Evolutionary conservation across 1,139 yeast species (phyloP).

Genomic region (Saccharomyces hybrid): DNA sequence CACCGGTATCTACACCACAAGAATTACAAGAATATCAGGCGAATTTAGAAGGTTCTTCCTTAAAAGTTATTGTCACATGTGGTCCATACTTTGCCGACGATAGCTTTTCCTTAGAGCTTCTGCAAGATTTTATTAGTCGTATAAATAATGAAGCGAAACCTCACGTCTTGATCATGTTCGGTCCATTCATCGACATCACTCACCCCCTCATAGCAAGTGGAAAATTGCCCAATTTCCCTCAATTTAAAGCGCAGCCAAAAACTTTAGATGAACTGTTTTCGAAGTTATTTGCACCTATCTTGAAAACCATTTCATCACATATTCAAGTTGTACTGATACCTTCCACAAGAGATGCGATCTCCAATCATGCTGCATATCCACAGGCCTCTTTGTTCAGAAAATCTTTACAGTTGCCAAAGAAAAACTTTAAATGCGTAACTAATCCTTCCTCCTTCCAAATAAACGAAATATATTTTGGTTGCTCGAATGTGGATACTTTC

Average conservation of each 20-base stretch:
- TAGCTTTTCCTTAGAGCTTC: constrained; percentile 39
- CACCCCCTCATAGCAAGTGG: constrained; percentile 61
- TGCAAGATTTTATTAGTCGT: constrained; percentile 50
- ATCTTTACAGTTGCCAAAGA: constrained; percentile 53
- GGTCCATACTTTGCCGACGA: constrained; percentile 56
- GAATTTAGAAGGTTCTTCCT: constrained; percentile 29
- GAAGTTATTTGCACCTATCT: constrained; percentile 51
- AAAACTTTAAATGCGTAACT: constrained; percentile 64
- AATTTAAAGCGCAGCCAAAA: constrained; percentile 32
- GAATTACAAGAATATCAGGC: constrained; percentile 42
- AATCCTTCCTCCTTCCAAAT: constrained; percentile 80
- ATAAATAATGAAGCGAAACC: constrained; percentile 60
- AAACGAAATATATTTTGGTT: constrained; percentile 68
- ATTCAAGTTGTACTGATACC: constrained; percentile 69
- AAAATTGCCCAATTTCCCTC: constrained; percentile 35
- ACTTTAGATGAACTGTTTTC: constrained; percentile 71
- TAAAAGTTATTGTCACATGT: constrained; percentile 42
- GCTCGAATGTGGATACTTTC: constrained; percentile 69
- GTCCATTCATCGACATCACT: constrained; percentile 77
- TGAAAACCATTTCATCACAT: constrained; percentile 46
- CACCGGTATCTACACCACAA: constrained; percentile 48
- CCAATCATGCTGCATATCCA: constrained; percentile 81
- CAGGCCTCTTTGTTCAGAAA: constrained; percentile 72
- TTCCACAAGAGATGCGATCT: constrained; percentile 56
- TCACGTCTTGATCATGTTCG: constrained; percentile 62